Percentiles rank a stretch among this genome's conserved stretches.
Evolutionary conservation across 2,329 filamentous ascomycete genomes (phyloP).

Genomic region (Karstenula rhodostoma): DNA sequence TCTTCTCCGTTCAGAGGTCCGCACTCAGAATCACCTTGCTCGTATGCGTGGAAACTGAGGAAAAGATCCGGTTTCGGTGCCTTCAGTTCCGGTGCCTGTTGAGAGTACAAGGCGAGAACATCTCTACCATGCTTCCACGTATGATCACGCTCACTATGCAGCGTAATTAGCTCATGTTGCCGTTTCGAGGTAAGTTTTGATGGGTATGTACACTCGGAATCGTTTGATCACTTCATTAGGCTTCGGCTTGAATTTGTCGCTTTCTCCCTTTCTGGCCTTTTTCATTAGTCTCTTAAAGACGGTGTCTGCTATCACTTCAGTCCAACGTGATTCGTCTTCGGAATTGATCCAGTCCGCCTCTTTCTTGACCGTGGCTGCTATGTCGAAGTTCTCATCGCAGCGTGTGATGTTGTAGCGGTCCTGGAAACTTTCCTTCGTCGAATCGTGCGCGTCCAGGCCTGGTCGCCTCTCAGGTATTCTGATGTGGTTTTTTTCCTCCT

Average conservation of each 20-base stretch:
- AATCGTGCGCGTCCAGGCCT: background rate
- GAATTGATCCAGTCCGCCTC: background rate
- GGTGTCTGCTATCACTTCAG: background rate
- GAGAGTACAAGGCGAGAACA: background rate
- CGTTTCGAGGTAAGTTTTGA: background rate
- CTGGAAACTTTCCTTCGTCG: background rate
- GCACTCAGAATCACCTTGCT: background rate
- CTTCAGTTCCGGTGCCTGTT: background rate
- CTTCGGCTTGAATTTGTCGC: background rate
- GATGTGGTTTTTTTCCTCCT: background rate
- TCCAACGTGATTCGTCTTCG: background rate
- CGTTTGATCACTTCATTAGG: background rate
- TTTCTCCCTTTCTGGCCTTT: background rate
- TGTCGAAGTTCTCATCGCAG: background rate
- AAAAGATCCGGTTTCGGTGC: conserved; percentile 4
- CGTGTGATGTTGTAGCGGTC: background rate
- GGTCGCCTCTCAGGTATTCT: background rate
- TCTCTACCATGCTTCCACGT: background rate
- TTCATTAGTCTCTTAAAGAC: background rate
- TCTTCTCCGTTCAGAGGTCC: conserved; percentile 1
- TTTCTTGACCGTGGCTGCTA: background rate
- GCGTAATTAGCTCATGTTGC: background rate
- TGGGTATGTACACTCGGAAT: background rate
- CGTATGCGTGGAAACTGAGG: background rate
- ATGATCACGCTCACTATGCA: background rate